These are phyloP conservation scores for Candida tetrigidarum DNA, from an alignment of 1,139 yeast genomes.

Conservation along the genomic window DNA sequence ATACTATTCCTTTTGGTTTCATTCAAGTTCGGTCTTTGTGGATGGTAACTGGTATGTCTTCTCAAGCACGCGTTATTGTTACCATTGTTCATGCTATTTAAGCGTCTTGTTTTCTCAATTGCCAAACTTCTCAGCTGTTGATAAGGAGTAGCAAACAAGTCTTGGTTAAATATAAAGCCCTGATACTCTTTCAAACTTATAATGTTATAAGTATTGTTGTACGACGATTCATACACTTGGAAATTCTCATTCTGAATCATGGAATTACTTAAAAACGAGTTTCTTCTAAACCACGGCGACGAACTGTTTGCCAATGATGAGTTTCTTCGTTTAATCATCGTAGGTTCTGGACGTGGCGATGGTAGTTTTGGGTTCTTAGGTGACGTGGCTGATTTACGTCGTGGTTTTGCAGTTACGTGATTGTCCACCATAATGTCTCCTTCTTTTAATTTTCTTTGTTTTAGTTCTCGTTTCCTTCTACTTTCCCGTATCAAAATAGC, in stretches of 20 bases:
- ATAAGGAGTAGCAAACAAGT: conserved; percentile 67
- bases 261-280: conserved; percentile 60
- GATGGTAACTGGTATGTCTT: conserved; percentile 40
- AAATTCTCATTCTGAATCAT: conserved; percentile 68
- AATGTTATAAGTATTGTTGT: conserved; percentile 40
- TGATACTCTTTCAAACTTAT: conserved; percentile 65
- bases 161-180: conserved; percentile 78
- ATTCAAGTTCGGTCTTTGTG: conserved; percentile 30
- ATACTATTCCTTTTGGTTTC: conserved; percentile 9
- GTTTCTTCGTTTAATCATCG: conserved; percentile 28
- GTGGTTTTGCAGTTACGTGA: conserved; percentile 9
- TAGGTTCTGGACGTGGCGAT: conserved; percentile 22
- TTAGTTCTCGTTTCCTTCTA: background rate
- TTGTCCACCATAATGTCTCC: conserved; percentile 5
- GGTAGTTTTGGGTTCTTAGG: conserved; percentile 10
- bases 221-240: conserved; percentile 55
- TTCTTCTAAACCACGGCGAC: conserved; percentile 61
- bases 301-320: conserved; percentile 53
- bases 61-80: conserved; percentile 17
- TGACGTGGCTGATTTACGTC: conserved; percentile 17
- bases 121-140: conserved; percentile 58
- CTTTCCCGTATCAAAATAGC: background rate
- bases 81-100: background rate
- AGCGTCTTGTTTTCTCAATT: conserved; percentile 36
- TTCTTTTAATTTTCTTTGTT: background rate